These are phyloP conservation scores for Floccularia luteovirens DNA, from an alignment of 768 basidiomycete genomes.

Conservation along the genomic window DNA sequence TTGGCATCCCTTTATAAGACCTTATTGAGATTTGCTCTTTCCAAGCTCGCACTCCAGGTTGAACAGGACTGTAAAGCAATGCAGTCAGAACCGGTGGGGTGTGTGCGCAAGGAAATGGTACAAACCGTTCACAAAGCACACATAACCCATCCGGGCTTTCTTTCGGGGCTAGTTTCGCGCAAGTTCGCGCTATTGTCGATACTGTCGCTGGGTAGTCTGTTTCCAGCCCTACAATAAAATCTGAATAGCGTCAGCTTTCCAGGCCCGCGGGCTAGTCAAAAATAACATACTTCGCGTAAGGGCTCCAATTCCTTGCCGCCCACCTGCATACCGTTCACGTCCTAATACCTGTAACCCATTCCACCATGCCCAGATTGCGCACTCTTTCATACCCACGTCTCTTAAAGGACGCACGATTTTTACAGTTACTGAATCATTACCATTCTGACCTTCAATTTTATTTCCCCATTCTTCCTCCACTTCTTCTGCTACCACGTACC, in stretches of 20 bases:
- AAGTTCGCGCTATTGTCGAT: conserved; percentile 75
- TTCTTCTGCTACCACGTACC: conserved; percentile 63
- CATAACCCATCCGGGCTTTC: conserved; percentile 40
- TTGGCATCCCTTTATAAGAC: conserved; percentile 27
- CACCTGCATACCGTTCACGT: conserved; percentile 20
- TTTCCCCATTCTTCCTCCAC: conserved; percentile 65
- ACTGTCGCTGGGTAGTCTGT: conserved; percentile 83
- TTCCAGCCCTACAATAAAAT: conserved; percentile 76
- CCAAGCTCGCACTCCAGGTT: conserved; percentile 63
- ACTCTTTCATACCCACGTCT: conserved; percentile 76
- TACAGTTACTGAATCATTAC: conserved; percentile 18
- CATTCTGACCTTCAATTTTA: conserved; percentile 5
- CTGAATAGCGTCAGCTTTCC: conserved; percentile 23
- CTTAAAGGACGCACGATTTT: conserved; percentile 60
- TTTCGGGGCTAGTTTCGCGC: conserved; percentile 70
- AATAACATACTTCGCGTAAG: conserved; percentile 60
- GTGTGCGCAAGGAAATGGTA: conserved; percentile 1
- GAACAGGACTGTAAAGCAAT: conserved; percentile 42
- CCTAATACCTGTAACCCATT: conserved; percentile 38
- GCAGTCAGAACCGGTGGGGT: not conserved
- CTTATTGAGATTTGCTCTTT: conserved; percentile 69
- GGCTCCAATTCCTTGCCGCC: conserved; percentile 51
- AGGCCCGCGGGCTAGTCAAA: not conserved
- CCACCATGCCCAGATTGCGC: conserved; percentile 76
- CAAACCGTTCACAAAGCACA: conserved; percentile 59